Percentiles rank a stretch among this genome's conserved stretches.
Evolutionary conservation across 768 basidiomycete genomes (phyloP).

Genomic region (Leccinum fibrillosum): DNA sequence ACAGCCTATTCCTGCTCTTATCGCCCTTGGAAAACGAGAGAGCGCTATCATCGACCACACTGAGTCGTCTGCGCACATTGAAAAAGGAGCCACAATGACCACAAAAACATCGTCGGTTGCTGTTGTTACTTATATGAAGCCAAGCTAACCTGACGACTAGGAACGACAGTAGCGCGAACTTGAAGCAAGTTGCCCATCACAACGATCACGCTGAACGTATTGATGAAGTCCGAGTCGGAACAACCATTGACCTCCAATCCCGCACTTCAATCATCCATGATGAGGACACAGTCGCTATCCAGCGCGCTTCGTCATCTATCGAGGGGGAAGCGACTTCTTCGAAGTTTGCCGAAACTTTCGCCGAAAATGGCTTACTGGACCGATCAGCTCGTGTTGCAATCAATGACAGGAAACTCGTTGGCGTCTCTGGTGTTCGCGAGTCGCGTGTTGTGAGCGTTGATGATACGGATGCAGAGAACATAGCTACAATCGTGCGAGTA

Average conservation of each 20-base stretch:
- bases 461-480: not conserved
- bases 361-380: not conserved
- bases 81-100: not conserved
- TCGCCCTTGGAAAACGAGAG: not conserved
- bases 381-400: not conserved
- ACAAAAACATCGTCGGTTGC: not conserved
- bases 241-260: not conserved
- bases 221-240: not conserved
- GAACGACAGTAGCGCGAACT: not conserved
- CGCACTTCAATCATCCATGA: not conserved
- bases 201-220: not conserved
- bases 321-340: not conserved
- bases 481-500: not conserved
- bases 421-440: not conserved
- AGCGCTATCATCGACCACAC: not conserved
- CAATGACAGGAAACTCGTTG: not conserved
- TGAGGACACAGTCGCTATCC: not conserved
- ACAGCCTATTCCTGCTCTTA: not conserved
- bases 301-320: not conserved
- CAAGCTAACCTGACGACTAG: conserved; percentile 1
- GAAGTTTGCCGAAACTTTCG: not conserved
- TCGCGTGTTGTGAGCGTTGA: not conserved
- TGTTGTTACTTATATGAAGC: not conserved
- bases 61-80: not conserved
- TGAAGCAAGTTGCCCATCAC: not conserved